phyloP scores from a whole-genome alignment of 2,329 filamentous ascomycete species.

The Stromatinia cepivora region DNA sequence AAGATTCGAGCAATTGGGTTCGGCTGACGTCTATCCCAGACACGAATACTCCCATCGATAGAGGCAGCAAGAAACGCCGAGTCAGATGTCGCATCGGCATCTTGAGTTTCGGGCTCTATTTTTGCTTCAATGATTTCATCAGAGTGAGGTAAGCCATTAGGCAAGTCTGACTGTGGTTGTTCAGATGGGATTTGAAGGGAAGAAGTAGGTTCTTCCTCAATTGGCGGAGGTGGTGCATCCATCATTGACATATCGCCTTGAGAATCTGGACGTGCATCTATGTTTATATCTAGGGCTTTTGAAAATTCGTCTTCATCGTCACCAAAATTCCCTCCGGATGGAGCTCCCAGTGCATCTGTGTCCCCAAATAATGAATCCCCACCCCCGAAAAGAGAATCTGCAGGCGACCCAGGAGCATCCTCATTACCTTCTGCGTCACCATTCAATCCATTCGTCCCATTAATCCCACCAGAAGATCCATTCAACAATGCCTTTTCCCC shows the following conservation, averaged over 20 bases:
- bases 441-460: slow-evolving; percentile 43
- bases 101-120: slow-evolving; percentile 46
- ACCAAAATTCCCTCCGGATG: slow-evolving; percentile 63
- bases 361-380: slow-evolving; percentile 92
- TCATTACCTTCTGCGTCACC: slow-evolving; percentile 48
- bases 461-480: slow-evolving; percentile 48
- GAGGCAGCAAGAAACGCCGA: slow-evolving; percentile 86
- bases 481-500: slow-evolving; percentile 56
- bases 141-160: slow-evolving; percentile 27
- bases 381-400: slow-evolving; percentile 73
- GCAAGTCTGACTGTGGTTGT: slow-evolving; percentile 24
- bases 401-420: slow-evolving; percentile 63
- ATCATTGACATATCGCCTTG: slow-evolving; percentile 37
- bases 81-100: slow-evolving; percentile 63
- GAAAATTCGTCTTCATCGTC: slow-evolving; percentile 86
- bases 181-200: slow-evolving; percentile 18
- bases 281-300: slow-evolving; percentile 61
- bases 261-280: slow-evolving; percentile 33
- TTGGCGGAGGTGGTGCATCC: slow-evolving; percentile 24
- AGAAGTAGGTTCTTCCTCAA: slow-evolving; percentile 27
- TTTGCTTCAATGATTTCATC: slow-evolving; percentile 28
- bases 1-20: slow-evolving; percentile 77
- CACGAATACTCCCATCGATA: slow-evolving; percentile 82
- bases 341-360: slow-evolving; percentile 55
- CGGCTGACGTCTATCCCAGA: slow-evolving; percentile 84